A percentile compares a stretch with the other conserved stretches of the same genome.
These are phyloP conservation scores for Choanephora cucurbitarum DNA, from an alignment of 371 early-diverging fungal species.

Conservation along the genomic window DNA sequence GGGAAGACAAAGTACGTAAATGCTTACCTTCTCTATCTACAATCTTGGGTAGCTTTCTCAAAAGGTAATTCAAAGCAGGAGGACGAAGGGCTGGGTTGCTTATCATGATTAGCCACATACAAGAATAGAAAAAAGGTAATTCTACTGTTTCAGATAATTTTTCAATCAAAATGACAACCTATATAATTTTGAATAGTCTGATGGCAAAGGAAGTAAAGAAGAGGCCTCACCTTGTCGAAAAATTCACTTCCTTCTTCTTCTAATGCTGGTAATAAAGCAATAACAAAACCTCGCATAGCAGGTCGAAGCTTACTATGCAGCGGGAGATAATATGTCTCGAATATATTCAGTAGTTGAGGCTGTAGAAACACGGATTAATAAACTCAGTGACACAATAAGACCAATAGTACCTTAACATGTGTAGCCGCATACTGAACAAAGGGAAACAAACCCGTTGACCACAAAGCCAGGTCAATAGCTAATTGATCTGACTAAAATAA, in stretches of 20 bases:
- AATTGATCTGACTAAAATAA: slow-evolving; percentile 66
- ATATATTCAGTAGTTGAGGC: slow-evolving; percentile 79
- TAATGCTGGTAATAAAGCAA: slow-evolving; percentile 83
- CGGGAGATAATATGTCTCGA: slow-evolving; percentile 75
- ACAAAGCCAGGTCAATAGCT: slow-evolving; percentile 80
- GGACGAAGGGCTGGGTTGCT: slow-evolving; percentile 69
- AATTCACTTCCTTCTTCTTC: slow-evolving; percentile 93
- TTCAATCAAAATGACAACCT: slow-evolving; percentile 75
- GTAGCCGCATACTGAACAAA: slow-evolving; percentile 87
- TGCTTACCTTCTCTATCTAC: slow-evolving; percentile 60
- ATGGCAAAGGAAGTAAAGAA: background rate
- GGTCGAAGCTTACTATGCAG: slow-evolving; percentile 70
- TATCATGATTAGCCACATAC: slow-evolving; percentile 79
- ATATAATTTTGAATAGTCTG: slow-evolving; percentile 3
- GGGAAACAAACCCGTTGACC: slow-evolving; percentile 91
- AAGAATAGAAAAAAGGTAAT: slow-evolving; percentile 74
- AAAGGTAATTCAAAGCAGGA: slow-evolving; percentile 78
- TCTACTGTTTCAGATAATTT: slow-evolving; percentile 68
- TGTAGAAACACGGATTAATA: slow-evolving; percentile 23
- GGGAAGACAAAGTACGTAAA: background rate
- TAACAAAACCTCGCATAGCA: slow-evolving; percentile 78
- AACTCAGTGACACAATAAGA: slow-evolving; percentile 4
- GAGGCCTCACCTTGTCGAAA: slow-evolving; percentile 60
- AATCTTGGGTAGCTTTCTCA: slow-evolving; percentile 74
- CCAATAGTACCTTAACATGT: slow-evolving; percentile 69